phyloP scores from a whole-genome alignment of 257 asterid genomes.

The Verbena officinalis region DNA sequence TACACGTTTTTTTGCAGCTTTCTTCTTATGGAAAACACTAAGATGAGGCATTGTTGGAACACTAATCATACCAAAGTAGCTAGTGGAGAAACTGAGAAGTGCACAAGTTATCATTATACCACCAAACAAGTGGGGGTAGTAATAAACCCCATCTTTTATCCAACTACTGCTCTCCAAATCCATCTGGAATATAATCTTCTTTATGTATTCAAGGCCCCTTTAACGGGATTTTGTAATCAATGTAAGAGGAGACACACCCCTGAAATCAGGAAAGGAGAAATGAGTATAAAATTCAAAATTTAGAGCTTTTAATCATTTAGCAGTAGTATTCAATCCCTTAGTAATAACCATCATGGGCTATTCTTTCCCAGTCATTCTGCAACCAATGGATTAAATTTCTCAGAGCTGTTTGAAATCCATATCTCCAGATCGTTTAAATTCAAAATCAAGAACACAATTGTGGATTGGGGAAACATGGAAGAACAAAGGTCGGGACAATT shows the following conservation, averaged over 20 bases:
- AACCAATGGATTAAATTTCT: background rate
- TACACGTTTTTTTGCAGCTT: constrained; percentile 53
- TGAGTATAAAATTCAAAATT: constrained; percentile 1
- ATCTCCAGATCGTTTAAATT: constrained; percentile 12
- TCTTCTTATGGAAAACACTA: constrained; percentile 67
- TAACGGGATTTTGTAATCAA: constrained; percentile 33
- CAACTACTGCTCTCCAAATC: constrained; percentile 76
- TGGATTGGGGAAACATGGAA: constrained; percentile 6
- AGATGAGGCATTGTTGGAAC: constrained; percentile 70
- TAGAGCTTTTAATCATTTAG: background rate
- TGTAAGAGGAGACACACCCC: constrained; percentile 81
- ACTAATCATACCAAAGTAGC: constrained; percentile 71
- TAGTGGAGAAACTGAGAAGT: constrained; percentile 77
- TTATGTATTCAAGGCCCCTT: constrained; percentile 32
- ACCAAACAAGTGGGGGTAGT: constrained; percentile 79
- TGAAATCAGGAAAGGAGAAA: constrained; percentile 35
- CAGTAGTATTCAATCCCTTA: background rate
- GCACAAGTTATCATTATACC: constrained; percentile 95
- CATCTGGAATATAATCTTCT: constrained; percentile 44
- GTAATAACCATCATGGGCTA: background rate
- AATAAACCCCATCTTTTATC: constrained; percentile 81
- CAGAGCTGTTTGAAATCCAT: background rate
- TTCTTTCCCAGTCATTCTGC: background rate
- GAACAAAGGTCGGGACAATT: background rate
- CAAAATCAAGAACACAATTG: constrained; percentile 28